Base-by-base conservation (phyloP, 2,329 filamentous ascomycete species). In the Madurella fahalii region DNA sequence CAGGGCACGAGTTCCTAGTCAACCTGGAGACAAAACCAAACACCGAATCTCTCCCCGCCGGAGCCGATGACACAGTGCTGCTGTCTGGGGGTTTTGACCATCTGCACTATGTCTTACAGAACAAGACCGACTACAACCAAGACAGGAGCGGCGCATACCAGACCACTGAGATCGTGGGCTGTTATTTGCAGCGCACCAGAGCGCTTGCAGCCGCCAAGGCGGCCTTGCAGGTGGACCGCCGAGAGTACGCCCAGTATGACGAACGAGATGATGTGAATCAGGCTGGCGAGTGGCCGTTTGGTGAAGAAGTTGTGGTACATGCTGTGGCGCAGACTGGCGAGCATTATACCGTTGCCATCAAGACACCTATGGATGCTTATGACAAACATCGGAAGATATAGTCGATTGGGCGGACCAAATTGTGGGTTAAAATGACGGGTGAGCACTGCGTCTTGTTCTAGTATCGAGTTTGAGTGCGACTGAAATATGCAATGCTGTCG, bases 51-150 rank as follows among this genome's bases (percentile, higher is more conserved):
- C 61, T 72, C 2, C 42, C 56, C 1, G 58, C 58, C 0, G 47
- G 47, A 3, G 7, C 54, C 1, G 53, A 66, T 31, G 61, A 65
- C 40, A 55, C 53, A 5, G 39, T 55, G 1, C 13, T 58, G 2
- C 59, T 71, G 13, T 65, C 64, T 11, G 44, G 58, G n/a, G 64
- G 61, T 5, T 60, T 62, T 17, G 56, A 65, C 3, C 61, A 66
- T 40, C 64, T 77, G 53, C 68, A 73, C 56, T 73, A 73, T 61
- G 69, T 77, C 12, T 53, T 77, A 48, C 72, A 76, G 61, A 74
- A 70, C 5, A 68, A 63, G n/a, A 66, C 72, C 32, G 66, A 75
- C 62, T 75, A 75, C 64, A 69, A 70, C 52, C 63, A 64, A 39
- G 72, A 73, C 54, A 69, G 69, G 16, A 69, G 69, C 37, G 58